Evolutionary conservation across 257 asterid species (phyloP).

Genomic region (Hygrophila difformis): DNA sequence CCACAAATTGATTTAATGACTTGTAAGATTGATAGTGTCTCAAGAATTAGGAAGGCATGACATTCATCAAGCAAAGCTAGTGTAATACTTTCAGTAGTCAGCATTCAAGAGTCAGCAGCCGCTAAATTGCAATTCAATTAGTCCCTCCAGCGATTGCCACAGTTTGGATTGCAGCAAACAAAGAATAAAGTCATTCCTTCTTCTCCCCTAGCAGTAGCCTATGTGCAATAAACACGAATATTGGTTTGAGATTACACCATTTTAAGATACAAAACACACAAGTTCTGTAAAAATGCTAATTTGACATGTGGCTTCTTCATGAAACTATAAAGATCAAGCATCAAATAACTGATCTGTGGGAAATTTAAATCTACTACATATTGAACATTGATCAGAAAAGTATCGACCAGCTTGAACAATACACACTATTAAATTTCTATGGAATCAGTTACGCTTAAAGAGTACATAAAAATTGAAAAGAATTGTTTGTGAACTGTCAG

Average conservation of each 20-base stretch:
- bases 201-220: constrained; percentile 96
- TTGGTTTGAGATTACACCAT: background rate
- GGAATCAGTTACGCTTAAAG: too few species aligned
- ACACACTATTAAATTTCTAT: too few species aligned
- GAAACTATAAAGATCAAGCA: background rate
- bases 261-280: background rate
- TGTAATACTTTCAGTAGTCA: constrained; percentile 7
- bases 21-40: too few species aligned
- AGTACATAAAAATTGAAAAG: too few species aligned
- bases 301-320: background rate
- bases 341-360: too few species aligned
- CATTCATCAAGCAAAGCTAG: too few species aligned
- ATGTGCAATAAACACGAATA: constrained; percentile 17
- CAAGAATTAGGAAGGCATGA: too few species aligned
- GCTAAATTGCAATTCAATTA: constrained; percentile 12
- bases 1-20: too few species aligned
- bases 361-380: too few species aligned
- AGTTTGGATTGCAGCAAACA: constrained; percentile 91
- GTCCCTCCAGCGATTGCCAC: constrained; percentile 94
- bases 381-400: too few species aligned
- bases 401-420: too few species aligned
- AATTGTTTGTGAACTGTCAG: too few species aligned
- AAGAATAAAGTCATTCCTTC: constrained; percentile 95
- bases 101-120: constrained; percentile 8
- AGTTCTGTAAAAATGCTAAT: background rate